phyloP scores from a whole-genome alignment of 2,329 filamentous ascomycete species.

The Cladophialophora chaetospira region DNA sequence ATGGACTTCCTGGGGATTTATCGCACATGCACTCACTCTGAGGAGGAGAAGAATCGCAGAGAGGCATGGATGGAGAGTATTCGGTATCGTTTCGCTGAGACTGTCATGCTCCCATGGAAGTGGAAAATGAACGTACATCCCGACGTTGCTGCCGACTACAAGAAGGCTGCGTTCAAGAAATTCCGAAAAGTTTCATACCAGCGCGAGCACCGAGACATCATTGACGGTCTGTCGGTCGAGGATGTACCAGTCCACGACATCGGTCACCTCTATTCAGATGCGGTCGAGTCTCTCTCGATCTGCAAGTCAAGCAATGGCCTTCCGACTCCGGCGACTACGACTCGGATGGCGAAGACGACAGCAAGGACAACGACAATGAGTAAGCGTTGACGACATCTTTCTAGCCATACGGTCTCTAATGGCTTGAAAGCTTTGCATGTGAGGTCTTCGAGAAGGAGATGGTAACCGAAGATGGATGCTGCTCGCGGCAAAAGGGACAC shows the following conservation, averaged over 20 bases:
- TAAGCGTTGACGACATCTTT: too few relatives aligned
- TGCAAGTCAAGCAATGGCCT: too few relatives aligned
- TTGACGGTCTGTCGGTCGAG: background rate
- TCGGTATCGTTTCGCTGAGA: background rate
- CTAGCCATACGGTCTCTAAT: too few relatives aligned
- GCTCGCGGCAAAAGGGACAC: too few relatives aligned
- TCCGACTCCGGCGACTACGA: too few relatives aligned
- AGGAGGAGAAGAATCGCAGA: background rate
- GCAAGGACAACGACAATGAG: too few relatives aligned
- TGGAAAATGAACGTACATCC: background rate
- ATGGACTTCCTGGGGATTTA: background rate
- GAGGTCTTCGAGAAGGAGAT: too few relatives aligned
- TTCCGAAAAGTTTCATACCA: background rate
- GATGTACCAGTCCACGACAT: background rate
- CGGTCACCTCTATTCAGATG: background rate
- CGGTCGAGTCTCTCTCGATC: background rate
- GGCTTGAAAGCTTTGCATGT: too few relatives aligned
- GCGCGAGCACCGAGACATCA: background rate
- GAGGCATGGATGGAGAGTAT: background rate
- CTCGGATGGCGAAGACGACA: too few relatives aligned
- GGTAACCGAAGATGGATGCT: too few relatives aligned
- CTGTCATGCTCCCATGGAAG: background rate
- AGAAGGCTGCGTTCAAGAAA: background rate
- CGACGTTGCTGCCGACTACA: background rate
- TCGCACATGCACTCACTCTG: background rate